phyloP scores from a whole-genome alignment of 345 rosid species.

The Eucalyptus dawsonii region DNA sequence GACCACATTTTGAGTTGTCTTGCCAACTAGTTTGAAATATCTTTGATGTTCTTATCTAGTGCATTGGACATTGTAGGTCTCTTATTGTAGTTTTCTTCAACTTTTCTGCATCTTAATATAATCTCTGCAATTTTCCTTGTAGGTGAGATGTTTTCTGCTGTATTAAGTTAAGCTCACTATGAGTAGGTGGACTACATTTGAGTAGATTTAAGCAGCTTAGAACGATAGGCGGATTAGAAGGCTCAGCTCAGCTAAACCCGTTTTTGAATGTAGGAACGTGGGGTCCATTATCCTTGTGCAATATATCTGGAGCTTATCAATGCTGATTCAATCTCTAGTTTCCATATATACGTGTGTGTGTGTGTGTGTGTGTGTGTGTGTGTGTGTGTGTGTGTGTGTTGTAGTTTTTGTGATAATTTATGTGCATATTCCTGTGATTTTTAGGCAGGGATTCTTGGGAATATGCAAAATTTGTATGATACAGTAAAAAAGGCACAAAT shows the following conservation, averaged over 20 bases:
- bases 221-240: background rate
- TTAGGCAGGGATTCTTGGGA: conserved; percentile 88
- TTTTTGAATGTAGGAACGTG: background rate
- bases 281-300: background rate
- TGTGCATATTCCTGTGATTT: background rate
- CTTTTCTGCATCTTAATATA: background rate
- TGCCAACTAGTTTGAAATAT: background rate
- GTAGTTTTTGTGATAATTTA: background rate
- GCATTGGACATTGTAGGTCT: background rate
- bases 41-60: background rate
- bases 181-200: background rate
- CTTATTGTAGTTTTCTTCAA: background rate
- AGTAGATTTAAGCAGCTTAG: background rate
- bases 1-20: background rate
- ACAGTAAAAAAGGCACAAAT: conserved; percentile 96
- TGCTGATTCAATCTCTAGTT: background rate
- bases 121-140: background rate
- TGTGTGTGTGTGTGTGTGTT: background rate
- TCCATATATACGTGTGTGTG: background rate
- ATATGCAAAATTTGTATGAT: conserved; percentile 85
- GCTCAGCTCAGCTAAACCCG: background rate
- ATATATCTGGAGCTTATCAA: background rate
- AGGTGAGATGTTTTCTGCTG: background rate
- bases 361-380: background rate
- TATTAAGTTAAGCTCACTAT: background rate